phyloP scores from a whole-genome alignment of 108 stramenopile genomes.

The Ochromonas danica region DNA sequence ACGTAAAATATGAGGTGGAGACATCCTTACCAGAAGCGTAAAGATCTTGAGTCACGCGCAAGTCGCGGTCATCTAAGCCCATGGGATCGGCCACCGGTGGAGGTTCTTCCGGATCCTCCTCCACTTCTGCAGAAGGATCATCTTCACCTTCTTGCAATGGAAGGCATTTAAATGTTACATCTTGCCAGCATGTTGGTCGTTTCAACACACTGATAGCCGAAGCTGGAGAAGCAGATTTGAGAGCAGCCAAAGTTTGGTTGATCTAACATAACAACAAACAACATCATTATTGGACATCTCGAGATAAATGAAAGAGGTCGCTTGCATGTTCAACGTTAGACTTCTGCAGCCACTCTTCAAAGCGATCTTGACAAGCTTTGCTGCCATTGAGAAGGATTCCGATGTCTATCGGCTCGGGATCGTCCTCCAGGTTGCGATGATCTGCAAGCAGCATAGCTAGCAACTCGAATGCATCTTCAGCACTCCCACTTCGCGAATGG shows the following conservation, averaged over 20 bases:
- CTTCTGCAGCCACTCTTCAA: conserved; percentile 21
- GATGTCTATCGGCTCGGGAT: not conserved
- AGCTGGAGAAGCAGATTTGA: too few relatives aligned
- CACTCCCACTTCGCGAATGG: not conserved
- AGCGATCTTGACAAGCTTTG: not conserved
- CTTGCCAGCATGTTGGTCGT: not conserved
- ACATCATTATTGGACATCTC: too few relatives aligned
- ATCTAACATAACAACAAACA: too few relatives aligned
- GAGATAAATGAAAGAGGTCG: too few relatives aligned
- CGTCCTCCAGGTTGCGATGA: conserved; percentile 29
- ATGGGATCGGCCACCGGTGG: conserved; percentile 26
- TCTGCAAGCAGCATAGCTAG: not conserved
- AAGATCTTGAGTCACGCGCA: not conserved
- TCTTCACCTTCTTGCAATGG: conserved; percentile 33
- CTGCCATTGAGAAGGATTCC: not conserved
- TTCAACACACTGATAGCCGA: not conserved
- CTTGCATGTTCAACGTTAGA: not conserved
- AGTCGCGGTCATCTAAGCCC: not conserved
- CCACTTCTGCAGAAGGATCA: not conserved
- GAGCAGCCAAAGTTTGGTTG: too few relatives aligned
- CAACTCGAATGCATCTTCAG: conserved; percentile 29
- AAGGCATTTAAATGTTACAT: not conserved
- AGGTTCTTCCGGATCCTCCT: not conserved
- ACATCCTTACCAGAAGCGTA: conserved; percentile 8
- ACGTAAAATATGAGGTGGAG: not conserved